Evolutionary conservation across 2,329 filamentous ascomycete genomes (phyloP), one percentile per base, ranked within the genome.

Genomic region (Fusarium virguliforme): DNA sequence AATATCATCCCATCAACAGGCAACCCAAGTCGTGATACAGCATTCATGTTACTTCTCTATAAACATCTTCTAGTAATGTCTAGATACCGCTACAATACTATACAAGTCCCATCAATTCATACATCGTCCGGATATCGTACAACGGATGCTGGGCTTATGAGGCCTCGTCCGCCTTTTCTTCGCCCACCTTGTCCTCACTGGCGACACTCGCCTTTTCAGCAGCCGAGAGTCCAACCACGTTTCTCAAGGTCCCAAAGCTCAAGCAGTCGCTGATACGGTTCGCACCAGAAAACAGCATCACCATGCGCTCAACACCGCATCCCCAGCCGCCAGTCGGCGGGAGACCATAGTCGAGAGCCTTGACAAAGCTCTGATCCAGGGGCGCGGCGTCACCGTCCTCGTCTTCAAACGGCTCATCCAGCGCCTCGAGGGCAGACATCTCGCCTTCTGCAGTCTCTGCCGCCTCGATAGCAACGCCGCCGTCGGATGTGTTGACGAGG

Each of bases 271-370:
- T 89, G 76, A 99, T 98, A 74, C 92, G 88, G 78, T 89, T 89
- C 37, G 90, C 86, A 0, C 93, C 94, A 1, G 92, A 89, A 76
- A 98, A 93, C 54, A 98, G 83, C 96, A 99, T 99, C 38, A 94
- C 92, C 58, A 99, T 84, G 59, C 96, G 86, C 82, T 99, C 96
- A 43, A 99, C 85, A 1, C 96, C 96, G 75, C 94, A 97, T 1
- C 96, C 96, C 96, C 96, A 99, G 5, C 96, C 96, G 0, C 95
- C 96, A 0, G 96, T 99, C 0, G 96, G 94, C n/a, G 96, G 96
- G 65, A 99, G 83, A 0, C 94, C 96, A 83, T 93, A 94, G 79
- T 97, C 94, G 56, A 99, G 82, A 4, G 93, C 94, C 73, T 91
- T 88, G 51, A 98, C 83, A 77, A 97, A 99, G 75, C 89, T 92